Conservation (phyloP, 768 basidiomycete genomes). For the Lyophyllum semitale region DNA sequence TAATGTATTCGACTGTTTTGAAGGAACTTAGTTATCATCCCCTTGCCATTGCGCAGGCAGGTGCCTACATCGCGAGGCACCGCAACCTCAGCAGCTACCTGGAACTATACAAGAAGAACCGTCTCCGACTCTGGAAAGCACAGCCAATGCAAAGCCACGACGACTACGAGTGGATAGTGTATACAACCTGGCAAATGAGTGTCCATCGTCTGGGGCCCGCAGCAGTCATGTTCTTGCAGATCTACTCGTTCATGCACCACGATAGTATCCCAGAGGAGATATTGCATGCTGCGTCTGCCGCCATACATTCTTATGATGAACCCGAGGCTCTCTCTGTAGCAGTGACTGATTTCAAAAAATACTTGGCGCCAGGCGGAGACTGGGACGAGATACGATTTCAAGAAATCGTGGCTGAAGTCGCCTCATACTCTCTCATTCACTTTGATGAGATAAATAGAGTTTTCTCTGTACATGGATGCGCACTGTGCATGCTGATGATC, state of each 20-base stretch:
- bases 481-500: not conserved
- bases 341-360: not conserved
- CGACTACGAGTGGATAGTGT: not conserved
- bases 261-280: not conserved
- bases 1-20: not conserved
- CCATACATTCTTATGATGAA: not conserved
- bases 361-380: not conserved
- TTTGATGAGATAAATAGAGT: not conserved
- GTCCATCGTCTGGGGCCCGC: not conserved
- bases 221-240: not conserved
- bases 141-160: not conserved
- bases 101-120: not conserved
- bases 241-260: not conserved
- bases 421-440: not conserved
- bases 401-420: not conserved
- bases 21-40: constrained; percentile 1
- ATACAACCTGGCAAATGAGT: not conserved
- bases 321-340: not conserved
- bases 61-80: not conserved
- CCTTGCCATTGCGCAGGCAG: constrained; percentile 5
- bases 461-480: not conserved
- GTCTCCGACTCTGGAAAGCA: no score
- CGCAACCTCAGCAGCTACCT: not conserved
- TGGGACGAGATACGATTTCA: not conserved
- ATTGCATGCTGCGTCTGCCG: not conserved